phyloP scores from a whole-genome alignment of 2,329 filamentous ascomycete species.

The Pseudogymnoascus sp. region DNA sequence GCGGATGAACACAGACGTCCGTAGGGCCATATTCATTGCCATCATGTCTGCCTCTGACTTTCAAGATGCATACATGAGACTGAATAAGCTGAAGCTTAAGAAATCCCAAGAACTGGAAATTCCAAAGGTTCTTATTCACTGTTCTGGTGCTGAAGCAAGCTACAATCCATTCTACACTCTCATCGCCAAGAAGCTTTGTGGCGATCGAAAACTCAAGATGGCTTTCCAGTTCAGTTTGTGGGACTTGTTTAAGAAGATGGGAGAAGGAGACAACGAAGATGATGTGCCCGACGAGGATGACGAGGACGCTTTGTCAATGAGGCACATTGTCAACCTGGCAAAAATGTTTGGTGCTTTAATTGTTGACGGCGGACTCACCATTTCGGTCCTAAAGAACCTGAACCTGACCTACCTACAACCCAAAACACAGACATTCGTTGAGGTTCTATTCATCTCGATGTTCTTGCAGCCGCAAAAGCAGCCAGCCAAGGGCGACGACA shows the following conservation, averaged over 20 bases:
- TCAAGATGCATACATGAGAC: slow-evolving; percentile 71
- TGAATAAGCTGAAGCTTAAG: slow-evolving; percentile 77
- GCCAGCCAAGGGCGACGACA: slow-evolving; percentile 39
- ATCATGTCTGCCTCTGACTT: slow-evolving; percentile 79
- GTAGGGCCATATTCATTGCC: slow-evolving; percentile 75
- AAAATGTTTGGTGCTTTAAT: slow-evolving; percentile 58
- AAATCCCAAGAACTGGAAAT: slow-evolving; percentile 80
- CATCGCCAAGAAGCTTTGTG: slow-evolving; percentile 70
- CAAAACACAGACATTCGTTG: slow-evolving; percentile 69
- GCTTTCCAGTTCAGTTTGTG: slow-evolving; percentile 83
- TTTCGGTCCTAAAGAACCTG: slow-evolving; percentile 59
- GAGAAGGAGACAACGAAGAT: slow-evolving; percentile 55
- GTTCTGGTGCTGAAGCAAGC: slow-evolving; percentile 67
- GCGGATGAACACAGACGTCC: slow-evolving; percentile 29
- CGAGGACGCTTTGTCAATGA: slow-evolving; percentile 40
- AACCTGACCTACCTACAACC: slow-evolving; percentile 70
- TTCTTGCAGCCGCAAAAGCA: slow-evolving; percentile 57
- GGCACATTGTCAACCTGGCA: slow-evolving; percentile 57
- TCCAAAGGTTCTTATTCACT: slow-evolving; percentile 78
- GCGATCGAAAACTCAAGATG: slow-evolving; percentile 66
- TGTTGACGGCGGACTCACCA: slow-evolving; percentile 46
- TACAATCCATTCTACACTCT: slow-evolving; percentile 95
- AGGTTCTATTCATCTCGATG: slow-evolving; percentile 68
- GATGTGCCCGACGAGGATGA: slow-evolving; percentile 57
- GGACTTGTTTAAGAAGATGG: slow-evolving; percentile 75